phyloP scores from a whole-genome alignment of 768 basidiomycete genomes.

The Calocybe cyanea region DNA sequence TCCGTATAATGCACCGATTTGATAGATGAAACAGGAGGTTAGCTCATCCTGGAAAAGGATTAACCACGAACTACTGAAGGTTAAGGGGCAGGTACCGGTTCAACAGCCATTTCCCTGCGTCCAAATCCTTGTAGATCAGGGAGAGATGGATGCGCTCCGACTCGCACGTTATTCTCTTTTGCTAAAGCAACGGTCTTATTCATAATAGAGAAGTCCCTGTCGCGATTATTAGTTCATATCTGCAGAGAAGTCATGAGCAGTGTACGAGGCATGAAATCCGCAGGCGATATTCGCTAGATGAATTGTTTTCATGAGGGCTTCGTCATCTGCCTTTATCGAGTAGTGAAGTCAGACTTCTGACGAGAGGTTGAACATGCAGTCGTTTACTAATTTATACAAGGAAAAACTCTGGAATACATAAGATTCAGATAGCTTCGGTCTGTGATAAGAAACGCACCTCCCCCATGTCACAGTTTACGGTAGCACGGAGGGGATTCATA shows the following conservation, averaged over 20 bases:
- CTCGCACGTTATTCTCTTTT: conserved; percentile 48
- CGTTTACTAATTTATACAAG: conserved; percentile 40
- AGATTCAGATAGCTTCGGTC: neutral
- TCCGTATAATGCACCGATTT: conserved; percentile 61
- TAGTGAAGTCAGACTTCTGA: neutral
- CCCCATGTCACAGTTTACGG: conserved; percentile 55
- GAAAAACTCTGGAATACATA: conserved; percentile 41
- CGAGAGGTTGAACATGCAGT: neutral
- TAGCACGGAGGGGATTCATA: conserved; percentile 28
- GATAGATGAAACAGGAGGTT: conserved; percentile 55
- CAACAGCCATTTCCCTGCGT: conserved; percentile 58
- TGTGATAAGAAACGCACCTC: conserved; percentile 32
- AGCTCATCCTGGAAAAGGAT: conserved; percentile 43
- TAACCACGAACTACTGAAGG: neutral
- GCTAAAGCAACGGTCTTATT: conserved; percentile 55
- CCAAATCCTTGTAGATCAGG: conserved; percentile 67
- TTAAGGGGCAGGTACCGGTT: conserved; percentile 37
- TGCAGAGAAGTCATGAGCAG: neutral
- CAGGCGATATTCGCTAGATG: conserved; percentile 64
- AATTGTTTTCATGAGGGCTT: conserved; percentile 50
- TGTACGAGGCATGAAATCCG: conserved; percentile 64
- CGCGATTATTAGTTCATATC: neutral
- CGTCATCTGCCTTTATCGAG: conserved; percentile 42
- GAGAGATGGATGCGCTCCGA: conserved; percentile 69
- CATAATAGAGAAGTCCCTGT: conserved; percentile 64